These are phyloP conservation scores for Alopecurus myosuroides DNA, from an alignment of 176 grass and related monocot genomes.

Conservation along the genomic window DNA sequence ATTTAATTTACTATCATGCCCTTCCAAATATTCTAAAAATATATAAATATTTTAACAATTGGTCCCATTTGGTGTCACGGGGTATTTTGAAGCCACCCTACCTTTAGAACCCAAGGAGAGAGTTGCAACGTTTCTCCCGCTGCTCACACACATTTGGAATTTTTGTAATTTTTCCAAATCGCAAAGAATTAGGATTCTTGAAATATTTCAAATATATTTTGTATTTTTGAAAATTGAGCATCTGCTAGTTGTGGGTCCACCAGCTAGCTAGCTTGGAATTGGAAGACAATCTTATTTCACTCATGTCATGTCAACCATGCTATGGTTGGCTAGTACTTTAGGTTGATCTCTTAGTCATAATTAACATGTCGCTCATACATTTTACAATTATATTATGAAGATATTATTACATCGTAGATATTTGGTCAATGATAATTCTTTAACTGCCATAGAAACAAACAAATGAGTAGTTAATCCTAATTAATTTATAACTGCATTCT, in stretches of 20 bases:
- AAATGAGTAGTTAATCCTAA: neutral
- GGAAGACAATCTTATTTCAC: too few species aligned
- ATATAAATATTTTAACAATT: neutral
- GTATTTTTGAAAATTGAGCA: neutral
- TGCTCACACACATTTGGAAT: neutral
- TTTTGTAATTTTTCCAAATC: neutral
- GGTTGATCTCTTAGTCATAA: too few species aligned
- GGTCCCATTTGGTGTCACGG: neutral
- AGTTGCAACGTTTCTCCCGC: neutral
- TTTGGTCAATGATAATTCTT: too few species aligned
- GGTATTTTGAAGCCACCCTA: neutral
- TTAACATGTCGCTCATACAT: too few species aligned
- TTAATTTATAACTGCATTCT: neutral
- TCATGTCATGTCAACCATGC: too few species aligned
- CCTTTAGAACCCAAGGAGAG: neutral
- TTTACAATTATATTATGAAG: too few species aligned
- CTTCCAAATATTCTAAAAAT: neutral
- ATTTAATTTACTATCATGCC: neutral
- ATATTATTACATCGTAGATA: too few species aligned
- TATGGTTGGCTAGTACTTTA: too few species aligned
- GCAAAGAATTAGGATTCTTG: neutral
- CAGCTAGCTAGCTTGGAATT: too few species aligned
- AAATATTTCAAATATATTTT: neutral
- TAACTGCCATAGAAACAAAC: neutral
- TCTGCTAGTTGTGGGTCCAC: neutral